Evolutionary conservation across 345 rosid genomes (phyloP).

Genomic region (Mercurialis annua): DNA sequence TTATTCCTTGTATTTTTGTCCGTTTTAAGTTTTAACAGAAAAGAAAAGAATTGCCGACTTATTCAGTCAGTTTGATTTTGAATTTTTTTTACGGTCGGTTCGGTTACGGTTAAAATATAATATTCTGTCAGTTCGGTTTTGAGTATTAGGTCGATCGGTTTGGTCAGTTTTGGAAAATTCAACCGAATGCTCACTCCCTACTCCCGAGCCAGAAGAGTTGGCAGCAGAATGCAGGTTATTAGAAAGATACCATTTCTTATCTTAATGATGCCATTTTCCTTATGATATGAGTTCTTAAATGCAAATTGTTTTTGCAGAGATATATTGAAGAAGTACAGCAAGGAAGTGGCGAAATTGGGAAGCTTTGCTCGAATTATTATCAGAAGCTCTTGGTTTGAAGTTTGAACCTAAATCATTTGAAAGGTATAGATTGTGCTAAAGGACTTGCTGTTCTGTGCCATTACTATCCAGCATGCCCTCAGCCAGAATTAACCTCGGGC

Average conservation of each 20-base stretch:
- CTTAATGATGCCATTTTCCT: not conserved
- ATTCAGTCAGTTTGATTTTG: no score
- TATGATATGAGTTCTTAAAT: not conserved
- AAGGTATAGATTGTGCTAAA: conserved; percentile 7
- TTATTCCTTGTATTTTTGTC: no score
- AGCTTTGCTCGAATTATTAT: not conserved
- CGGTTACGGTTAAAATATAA: no score
- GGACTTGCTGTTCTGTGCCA: conserved; percentile 6
- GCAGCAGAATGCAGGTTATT: conserved; percentile 4
- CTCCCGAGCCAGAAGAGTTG: conserved; percentile 11
- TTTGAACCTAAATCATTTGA: conserved; percentile 1
- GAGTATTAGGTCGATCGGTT: no score
- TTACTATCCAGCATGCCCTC: conserved; percentile 12
- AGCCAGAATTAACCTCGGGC: conserved; percentile 9
- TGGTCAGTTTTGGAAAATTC: no score
- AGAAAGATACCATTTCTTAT: not conserved
- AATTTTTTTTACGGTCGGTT: no score
- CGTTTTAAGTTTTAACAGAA: no score
- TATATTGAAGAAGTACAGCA: not conserved
- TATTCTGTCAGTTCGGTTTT: no score
- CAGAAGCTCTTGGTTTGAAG: conserved; percentile 15
- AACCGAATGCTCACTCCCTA: no score
- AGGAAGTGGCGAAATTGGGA: not conserved
- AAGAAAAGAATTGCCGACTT: no score
- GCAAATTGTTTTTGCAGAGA: not conserved